A percentile compares a stretch with the other conserved stretches of the same genome.
Evolutionary conservation across 768 basidiomycete genomes (phyloP).

Genomic region (Serendipita vermifera): DNA sequence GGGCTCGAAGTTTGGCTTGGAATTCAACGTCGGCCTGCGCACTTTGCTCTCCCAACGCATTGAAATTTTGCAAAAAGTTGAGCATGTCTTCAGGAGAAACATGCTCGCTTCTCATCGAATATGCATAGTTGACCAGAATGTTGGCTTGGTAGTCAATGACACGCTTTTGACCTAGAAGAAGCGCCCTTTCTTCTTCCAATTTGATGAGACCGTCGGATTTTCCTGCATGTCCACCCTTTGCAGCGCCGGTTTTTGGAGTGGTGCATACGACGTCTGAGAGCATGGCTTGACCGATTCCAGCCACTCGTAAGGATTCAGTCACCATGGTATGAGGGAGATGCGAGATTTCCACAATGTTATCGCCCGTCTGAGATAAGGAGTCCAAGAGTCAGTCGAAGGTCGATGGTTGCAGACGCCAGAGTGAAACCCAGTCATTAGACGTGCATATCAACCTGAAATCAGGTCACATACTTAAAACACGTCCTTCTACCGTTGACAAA

Average conservation of each 20-base stretch:
- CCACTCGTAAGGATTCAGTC: background rate
- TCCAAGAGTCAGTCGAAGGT: background rate
- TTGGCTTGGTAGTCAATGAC: slow-evolving; percentile 4
- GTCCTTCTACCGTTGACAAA: background rate
- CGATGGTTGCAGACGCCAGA: background rate
- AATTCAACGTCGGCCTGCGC: background rate
- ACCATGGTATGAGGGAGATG: slow-evolving; percentile 6
- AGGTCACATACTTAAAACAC: background rate
- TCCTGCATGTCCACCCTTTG: background rate
- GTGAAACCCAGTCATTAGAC: background rate
- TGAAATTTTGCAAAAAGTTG: background rate
- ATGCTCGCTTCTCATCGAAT: background rate
- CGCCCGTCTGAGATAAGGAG: background rate
- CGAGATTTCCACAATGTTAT: slow-evolving; percentile 1
- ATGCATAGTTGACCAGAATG: slow-evolving; percentile 3
- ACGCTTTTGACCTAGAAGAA: background rate
- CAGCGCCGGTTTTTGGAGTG: background rate
- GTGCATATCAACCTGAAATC: background rate
- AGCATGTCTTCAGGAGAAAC: background rate
- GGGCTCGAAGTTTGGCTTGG: background rate
- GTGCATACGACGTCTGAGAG: slow-evolving; percentile 6
- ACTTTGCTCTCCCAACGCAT: background rate
- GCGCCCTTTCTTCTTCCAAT: slow-evolving; percentile 3
- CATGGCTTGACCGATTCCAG: background rate
- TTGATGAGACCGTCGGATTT: background rate